These are phyloP conservation scores for Diaporthe australafricana DNA, from an alignment of 2,329 filamentous ascomycete species.

Conservation along the genomic window DNA sequence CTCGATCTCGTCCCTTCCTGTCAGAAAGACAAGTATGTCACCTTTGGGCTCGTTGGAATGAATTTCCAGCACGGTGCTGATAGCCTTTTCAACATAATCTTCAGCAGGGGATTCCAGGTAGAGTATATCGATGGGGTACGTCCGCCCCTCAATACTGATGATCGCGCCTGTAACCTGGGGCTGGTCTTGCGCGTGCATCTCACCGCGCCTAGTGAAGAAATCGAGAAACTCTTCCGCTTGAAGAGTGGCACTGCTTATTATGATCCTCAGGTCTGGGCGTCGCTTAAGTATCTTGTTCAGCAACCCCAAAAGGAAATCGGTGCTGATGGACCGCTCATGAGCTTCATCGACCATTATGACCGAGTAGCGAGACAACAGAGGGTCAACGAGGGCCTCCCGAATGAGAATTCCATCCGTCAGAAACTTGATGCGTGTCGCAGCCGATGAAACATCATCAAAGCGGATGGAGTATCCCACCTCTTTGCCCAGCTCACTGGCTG, in stretches of 20 bases:
- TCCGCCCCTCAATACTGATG: slow-evolving; percentile 86
- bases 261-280: slow-evolving; percentile 83
- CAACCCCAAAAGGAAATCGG: slow-evolving; percentile 88
- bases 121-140: slow-evolving; percentile 88
- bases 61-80: slow-evolving; percentile 88
- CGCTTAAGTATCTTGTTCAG: slow-evolving; percentile 90
- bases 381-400: slow-evolving; percentile 92
- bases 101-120: slow-evolving; percentile 83
- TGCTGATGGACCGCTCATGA: slow-evolving; percentile 92
- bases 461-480: slow-evolving; percentile 93
- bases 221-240: slow-evolving; percentile 87
- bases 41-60: slow-evolving; percentile 84
- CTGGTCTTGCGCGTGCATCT: slow-evolving; percentile 47
- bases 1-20: slow-evolving; percentile 94
- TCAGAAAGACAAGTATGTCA: slow-evolving; percentile 91
- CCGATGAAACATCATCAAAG: slow-evolving; percentile 91
- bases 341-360: slow-evolving; percentile 99
- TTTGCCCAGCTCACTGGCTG: slow-evolving; percentile 86
- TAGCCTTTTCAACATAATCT: slow-evolving; percentile 86
- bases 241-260: slow-evolving; percentile 93
- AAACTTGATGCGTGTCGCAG: slow-evolving; percentile 90
- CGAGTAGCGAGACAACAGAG: slow-evolving; percentile 88
- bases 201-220: slow-evolving; percentile 73
- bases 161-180: slow-evolving; percentile 65
- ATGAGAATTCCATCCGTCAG: slow-evolving; percentile 93